A percentile compares a stretch with the other conserved stretches of the same genome.
Evolutionary conservation across 306 rosid species (phyloP).

Genomic region (Vicia villosa): DNA sequence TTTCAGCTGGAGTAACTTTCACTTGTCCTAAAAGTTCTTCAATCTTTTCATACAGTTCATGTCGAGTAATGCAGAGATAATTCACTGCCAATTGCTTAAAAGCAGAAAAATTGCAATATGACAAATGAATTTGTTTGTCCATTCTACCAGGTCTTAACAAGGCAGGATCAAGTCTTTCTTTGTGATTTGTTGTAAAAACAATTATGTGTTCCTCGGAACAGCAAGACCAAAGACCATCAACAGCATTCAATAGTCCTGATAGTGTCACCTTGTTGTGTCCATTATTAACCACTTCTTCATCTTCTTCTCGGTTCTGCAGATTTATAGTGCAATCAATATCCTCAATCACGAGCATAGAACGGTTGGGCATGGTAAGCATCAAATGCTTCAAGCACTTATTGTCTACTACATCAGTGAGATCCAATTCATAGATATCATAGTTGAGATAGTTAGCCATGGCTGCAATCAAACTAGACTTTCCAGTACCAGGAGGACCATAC

Average conservation of each 20-base stretch:
- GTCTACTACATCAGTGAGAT: conserved; percentile 32
- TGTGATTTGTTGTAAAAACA: not conserved
- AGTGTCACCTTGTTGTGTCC: conserved; percentile 37
- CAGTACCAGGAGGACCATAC: conserved; percentile 66
- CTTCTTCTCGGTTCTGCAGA: not conserved
- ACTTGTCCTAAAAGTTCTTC: conserved; percentile 41
- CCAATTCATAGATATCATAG: conserved; percentile 60
- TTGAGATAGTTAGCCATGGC: conserved; percentile 58
- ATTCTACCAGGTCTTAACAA: conserved; percentile 57
- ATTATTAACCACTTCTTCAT: too few relatives aligned
- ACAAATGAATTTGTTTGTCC: conserved; percentile 51
- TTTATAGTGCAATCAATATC: not conserved
- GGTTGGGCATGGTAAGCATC: conserved; percentile 31
- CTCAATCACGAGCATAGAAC: not conserved
- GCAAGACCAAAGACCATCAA: not conserved
- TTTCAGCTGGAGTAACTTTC: conserved; percentile 53
- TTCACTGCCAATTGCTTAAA: not conserved
- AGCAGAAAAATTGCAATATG: conserved; percentile 11
- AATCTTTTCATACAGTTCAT: conserved; percentile 41
- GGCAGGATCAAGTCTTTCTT: conserved; percentile 27
- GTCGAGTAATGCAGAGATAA: conserved; percentile 4
- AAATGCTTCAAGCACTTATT: conserved; percentile 31
- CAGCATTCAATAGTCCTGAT: not conserved
- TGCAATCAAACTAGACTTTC: conserved; percentile 59
- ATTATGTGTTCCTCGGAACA: not conserved